Evolutionary conservation across 768 basidiomycete species (phyloP).

Genomic region (Lactarius psammicola): DNA sequence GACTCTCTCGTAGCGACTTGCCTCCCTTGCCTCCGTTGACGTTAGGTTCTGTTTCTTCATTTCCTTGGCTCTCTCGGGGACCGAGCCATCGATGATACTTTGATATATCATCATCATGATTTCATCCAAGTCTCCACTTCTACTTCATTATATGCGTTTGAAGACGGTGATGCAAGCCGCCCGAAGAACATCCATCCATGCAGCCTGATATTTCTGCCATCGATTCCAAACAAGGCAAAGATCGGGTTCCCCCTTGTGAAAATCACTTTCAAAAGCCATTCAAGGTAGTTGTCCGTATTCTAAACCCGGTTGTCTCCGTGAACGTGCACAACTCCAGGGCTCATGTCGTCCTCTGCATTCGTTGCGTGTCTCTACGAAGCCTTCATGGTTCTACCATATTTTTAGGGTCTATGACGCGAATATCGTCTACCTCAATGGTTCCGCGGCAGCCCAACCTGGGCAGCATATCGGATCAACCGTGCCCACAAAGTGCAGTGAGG

Average conservation of each 20-base stretch:
- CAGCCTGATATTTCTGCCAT: conserved; percentile 69
- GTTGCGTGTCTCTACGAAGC: not conserved
- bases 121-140: conserved; percentile 59
- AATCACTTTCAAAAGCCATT: too few relatives aligned
- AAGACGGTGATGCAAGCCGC: conserved; percentile 84
- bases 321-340: conserved; percentile 77
- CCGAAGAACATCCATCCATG: conserved; percentile 71
- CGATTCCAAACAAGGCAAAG: conserved; percentile 62
- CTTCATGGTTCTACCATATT: not conserved
- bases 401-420: conserved; percentile 54
- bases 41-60: conserved; percentile 22
- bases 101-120: conserved; percentile 75
- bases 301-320: conserved; percentile 84
- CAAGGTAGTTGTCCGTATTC: conserved; percentile 51
- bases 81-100: conserved; percentile 64
- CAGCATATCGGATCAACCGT: conserved; percentile 60
- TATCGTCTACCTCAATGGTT: conserved; percentile 64
- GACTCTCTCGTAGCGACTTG: conserved; percentile 22
- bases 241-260: too few relatives aligned
- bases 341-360: conserved; percentile 58
- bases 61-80: not conserved
- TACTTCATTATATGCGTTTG: conserved; percentile 23
- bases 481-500: conserved; percentile 91
- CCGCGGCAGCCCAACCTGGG: conserved; percentile 86
- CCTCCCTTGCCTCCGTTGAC: conserved; percentile 11